Conservation (phyloP, 2,329 filamentous ascomycete genomes). For the Penicillium crustosum region DNA sequence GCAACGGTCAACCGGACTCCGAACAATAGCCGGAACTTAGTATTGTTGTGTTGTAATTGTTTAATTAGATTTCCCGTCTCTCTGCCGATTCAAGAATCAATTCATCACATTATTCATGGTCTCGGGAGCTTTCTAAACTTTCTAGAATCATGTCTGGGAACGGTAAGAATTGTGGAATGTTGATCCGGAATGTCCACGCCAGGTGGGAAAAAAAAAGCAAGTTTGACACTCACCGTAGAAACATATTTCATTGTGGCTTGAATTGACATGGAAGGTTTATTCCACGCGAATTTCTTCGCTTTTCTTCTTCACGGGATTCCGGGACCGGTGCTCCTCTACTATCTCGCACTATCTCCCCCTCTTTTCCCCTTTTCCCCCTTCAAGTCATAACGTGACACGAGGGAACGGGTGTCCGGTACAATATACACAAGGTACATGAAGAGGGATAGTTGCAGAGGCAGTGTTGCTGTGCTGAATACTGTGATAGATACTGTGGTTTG, state of each 20-base stretch:
- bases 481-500: not conserved
- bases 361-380: not conserved
- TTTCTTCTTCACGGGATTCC: not conserved
- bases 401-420: not conserved
- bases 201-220: not conserved
- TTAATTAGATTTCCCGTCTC: not conserved
- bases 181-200: conserved; percentile 5
- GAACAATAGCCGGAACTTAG: conserved; percentile 13
- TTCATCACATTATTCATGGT: not conserved
- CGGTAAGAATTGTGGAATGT: conserved; percentile 1
- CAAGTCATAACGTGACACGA: not conserved
- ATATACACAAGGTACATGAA: not conserved
- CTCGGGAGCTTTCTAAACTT: not conserved
- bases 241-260: not conserved
- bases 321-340: not conserved
- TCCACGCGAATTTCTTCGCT: not conserved
- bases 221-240: not conserved
- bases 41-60: conserved; percentile 10
- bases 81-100: not conserved
- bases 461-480: not conserved
- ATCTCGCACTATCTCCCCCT: not conserved
- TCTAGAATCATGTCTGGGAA: not conserved
- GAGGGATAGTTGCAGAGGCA: not conserved
- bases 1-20: not conserved
- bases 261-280: not conserved